Evolutionary conservation across 2,329 filamentous ascomycete species (phyloP), one percentile per base, ranked within the genome.

Genomic region (Fusarium equiseti): DNA sequence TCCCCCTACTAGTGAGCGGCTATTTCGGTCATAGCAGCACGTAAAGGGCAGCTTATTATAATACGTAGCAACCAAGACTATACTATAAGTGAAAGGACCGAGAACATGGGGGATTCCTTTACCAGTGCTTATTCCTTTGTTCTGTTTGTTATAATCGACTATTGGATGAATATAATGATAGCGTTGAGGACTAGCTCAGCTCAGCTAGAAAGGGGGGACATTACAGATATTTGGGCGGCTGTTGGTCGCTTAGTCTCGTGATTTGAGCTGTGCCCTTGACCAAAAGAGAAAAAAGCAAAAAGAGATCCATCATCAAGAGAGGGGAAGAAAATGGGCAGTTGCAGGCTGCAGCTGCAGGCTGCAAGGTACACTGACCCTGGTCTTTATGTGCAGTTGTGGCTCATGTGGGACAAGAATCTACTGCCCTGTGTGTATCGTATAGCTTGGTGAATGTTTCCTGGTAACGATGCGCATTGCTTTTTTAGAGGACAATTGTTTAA

Each of bases 301-400:
- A 51, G 48, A 54, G 44, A 51, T 35, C 50, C 20, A 44, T 24
- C 42, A 24, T 24, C 42, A 52, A 52, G 22, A 27, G 32, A 52
- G 49, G 49, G 38, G 49, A 51, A 18, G 24, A n/a, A 26, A 16
- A 44, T 44, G 42, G 22, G 22, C 44, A 48, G 24, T 29, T 45
- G 43, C 43, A 51, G 49, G 49, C 52, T 56, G 26, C 20, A 59
- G 29, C 31, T 43, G 51, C n/a, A 27, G 16, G 16, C 20, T 45
- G 38, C 20, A 22, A 55, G 32, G 58, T 48, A 42, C 27, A 35
- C n/a, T 38, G 24, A 44, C 61, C 61, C 61, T 57, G 35, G 61
- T 29, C 40, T 53, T 45, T 42, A 46, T 49, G 55, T 13, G 53
- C 63, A 71, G 68, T 71, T 71, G 68, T 71, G 68, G 68, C 63